These are phyloP conservation scores for Sophora flavescens DNA, from an alignment of 306 rosid species.

Conservation along the genomic window DNA sequence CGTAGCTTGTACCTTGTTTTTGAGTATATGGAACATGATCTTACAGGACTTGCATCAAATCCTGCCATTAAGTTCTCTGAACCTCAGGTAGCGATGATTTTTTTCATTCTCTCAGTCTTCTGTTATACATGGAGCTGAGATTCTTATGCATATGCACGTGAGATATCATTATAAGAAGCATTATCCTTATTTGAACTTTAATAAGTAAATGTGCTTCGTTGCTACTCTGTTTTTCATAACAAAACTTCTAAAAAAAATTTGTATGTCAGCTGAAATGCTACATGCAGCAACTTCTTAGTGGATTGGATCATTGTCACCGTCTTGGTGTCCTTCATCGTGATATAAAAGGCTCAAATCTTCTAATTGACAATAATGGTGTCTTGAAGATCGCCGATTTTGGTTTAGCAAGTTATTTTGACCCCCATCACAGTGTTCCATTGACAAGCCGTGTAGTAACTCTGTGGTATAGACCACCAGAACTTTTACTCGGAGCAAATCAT, in stretches of 20 bases:
- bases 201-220: background rate
- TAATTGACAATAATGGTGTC: constrained; percentile 76
- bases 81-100: constrained; percentile 74
- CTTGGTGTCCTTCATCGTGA: constrained; percentile 95
- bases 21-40: constrained; percentile 99
- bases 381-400: constrained; percentile 99
- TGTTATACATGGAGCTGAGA: background rate
- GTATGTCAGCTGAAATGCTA: constrained; percentile 83
- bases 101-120: constrained; percentile 29
- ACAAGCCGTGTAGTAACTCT: constrained; percentile 97
- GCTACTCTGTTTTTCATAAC: constrained; percentile 20
- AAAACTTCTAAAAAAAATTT: constrained; percentile 44
- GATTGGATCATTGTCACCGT: constrained; percentile 89
- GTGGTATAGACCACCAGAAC: constrained; percentile 99
- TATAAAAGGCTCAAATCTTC: constrained; percentile 98
- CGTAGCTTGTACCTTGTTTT: constrained; percentile 92
- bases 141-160: background rate
- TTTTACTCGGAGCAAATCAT: constrained; percentile 91
- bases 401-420: constrained; percentile 83
- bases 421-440: constrained; percentile 68
- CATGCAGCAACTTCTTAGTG: constrained; percentile 94
- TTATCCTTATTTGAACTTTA: constrained; percentile 10
- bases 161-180: background rate
- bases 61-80: constrained; percentile 85
- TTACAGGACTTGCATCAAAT: constrained; percentile 85